These are phyloP conservation scores for Bimuria novae-zelandiae DNA, from an alignment of 2,329 filamentous ascomycete species.

Conservation along the genomic window DNA sequence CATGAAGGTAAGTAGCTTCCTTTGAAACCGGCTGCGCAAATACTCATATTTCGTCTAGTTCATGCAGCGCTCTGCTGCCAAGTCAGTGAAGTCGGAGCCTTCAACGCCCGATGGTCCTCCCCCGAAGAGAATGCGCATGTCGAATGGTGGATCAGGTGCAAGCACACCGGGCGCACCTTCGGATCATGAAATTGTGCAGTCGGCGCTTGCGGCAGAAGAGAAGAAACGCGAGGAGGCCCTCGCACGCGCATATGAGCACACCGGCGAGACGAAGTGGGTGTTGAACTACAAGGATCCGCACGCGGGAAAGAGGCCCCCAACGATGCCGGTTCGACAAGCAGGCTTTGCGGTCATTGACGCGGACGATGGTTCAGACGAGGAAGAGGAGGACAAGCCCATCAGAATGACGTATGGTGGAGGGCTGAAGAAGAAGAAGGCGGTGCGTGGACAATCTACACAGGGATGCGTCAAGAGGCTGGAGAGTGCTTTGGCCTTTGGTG, in stretches of 20 bases:
- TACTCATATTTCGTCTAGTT: conserved; percentile 58
- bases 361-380: conserved; percentile 42
- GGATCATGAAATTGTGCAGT: conserved; percentile 65
- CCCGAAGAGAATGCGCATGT: conserved; percentile 67
- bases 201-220: conserved; percentile 69
- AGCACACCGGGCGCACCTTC: conserved; percentile 44
- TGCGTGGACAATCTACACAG: conserved; percentile 13
- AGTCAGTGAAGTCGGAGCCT: conserved; percentile 55
- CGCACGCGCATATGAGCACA: conserved; percentile 64
- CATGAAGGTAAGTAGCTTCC: conserved; percentile 68
- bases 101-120: conserved; percentile 57
- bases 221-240: conserved; percentile 62
- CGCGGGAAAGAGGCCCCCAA: conserved; percentile 45
- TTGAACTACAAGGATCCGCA: conserved; percentile 60
- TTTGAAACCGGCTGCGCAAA: conserved; percentile 1
- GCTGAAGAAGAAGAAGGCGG: conserved; percentile 39
- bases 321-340: conserved; percentile 61
- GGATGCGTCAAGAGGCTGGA: background rate
- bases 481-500: background rate
- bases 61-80: conserved; percentile 84
- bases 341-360: conserved; percentile 60
- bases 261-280: conserved; percentile 77
- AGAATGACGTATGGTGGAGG: conserved; percentile 59
- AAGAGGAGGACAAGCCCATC: conserved; percentile 34
- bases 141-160: conserved; percentile 45